A percentile compares a stretch with the other conserved stretches of the same genome.
Conservation (phyloP, 1,284 basidiomycete genomes). For the Pyrrhoderma lamaoense region DNA sequence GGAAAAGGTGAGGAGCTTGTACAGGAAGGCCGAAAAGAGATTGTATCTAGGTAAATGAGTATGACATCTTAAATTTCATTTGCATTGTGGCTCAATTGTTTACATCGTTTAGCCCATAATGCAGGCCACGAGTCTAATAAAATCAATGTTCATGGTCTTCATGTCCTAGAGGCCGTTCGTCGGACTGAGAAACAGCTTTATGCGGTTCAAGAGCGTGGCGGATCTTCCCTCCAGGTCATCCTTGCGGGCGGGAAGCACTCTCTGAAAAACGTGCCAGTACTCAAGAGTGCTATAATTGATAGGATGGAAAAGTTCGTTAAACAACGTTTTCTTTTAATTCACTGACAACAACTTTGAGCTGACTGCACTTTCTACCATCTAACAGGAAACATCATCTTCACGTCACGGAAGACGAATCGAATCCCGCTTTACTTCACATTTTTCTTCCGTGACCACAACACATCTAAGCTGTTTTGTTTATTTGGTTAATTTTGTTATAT, state of each 20-base stretch:
- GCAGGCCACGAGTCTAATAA: constrained; percentile 39
- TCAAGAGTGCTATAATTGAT: constrained; percentile 45
- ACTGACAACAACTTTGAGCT: too few species aligned
- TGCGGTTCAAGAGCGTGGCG: constrained; percentile 44
- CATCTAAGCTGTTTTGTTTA: too few species aligned
- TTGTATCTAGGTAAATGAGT: constrained; percentile 5
- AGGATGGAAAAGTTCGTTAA: constrained; percentile 11
- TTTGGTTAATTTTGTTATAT: too few species aligned
- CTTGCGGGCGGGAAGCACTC: constrained; percentile 77
- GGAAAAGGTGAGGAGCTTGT: constrained; percentile 1
- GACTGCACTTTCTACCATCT: too few species aligned
- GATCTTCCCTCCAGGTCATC: constrained; percentile 60
- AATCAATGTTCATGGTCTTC: constrained; percentile 75
- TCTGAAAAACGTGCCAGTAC: constrained; percentile 54
- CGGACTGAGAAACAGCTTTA: constrained; percentile 55
- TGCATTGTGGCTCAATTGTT: not conserved
- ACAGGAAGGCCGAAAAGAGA: constrained; percentile 13
- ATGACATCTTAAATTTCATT: not conserved
- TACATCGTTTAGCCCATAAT: constrained; percentile 35
- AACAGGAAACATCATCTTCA: constrained; percentile 11
- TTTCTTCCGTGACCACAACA: constrained; percentile 1
- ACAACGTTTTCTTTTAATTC: too few species aligned
- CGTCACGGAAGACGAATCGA: constrained; percentile 6
- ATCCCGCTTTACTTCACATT: constrained; percentile 15
- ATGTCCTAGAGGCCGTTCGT: constrained; percentile 62